Evolutionary conservation across 139 green algal genomes (phyloP), one percentile per base, ranked within the genome.

Genomic region (Dunaliella primolecta): DNA sequence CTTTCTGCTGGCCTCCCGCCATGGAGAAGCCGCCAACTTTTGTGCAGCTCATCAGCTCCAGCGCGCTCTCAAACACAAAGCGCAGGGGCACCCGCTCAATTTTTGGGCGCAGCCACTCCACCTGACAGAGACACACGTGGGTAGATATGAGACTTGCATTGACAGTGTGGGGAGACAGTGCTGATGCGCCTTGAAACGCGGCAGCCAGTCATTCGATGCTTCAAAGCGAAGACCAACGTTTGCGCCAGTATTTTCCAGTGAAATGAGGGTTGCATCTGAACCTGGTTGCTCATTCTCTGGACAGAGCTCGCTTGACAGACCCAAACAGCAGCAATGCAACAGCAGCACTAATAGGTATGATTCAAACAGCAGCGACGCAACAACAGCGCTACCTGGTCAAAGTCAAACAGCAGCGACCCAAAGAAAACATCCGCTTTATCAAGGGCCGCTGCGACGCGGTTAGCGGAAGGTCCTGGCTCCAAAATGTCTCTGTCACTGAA

Each of bases 31-130:
- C 91, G 56, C 93, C 93, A 20, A 95, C 84, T 75, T 87, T 83
- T 27, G 96, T 99, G 31, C 37, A 82, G 25, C 87, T 85, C 97
- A 99, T 99, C 11, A 99, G 93, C 91, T 99, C 96, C 78, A 99
- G 90, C 0, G 95, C 94, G 11, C 90, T 97, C 92, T 99, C 97
- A 90, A 99, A 99, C 29, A 98, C 92, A 80, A 99, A 91, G 2
- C 96, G 91, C 36, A 95, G 84, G 0, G 96, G 96, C 1, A 99
- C 89, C 29, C 85, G 35, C 0, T 83, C 38, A 1, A 98, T 75
- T 0, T 83, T 87, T 29, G 85, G 46, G 0, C 89, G 83, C 80
- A 99, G 91, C 97, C 97, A 99, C 89, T 99, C 95, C 30, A 98
- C 94, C 91, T 94, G 86, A 57, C 1, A 32, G 86, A 0, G 34